Conservation (phyloP, 2,329 filamentous ascomycete species). For the Helminthosporium solani region DNA sequence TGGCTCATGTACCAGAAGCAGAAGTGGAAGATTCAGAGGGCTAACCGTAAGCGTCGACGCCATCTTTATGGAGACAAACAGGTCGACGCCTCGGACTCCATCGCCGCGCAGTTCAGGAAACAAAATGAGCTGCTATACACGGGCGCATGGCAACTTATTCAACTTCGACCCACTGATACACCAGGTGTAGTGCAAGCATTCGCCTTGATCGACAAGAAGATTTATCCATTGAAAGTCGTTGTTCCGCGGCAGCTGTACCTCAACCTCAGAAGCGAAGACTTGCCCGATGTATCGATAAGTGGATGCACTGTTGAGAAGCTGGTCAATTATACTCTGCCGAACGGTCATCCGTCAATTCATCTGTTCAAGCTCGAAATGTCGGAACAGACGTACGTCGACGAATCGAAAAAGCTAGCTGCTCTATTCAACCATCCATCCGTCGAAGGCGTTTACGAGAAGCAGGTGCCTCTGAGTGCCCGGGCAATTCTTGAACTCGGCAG, state of each 20-base stretch:
- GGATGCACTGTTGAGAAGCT: slow-evolving; percentile 91
- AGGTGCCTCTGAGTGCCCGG: slow-evolving; percentile 81
- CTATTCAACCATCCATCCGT: slow-evolving; percentile 92
- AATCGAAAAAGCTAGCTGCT: slow-evolving; percentile 76
- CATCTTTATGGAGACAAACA: slow-evolving; percentile 91
- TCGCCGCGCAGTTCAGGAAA: slow-evolving; percentile 79
- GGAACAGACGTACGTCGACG: slow-evolving; percentile 82
- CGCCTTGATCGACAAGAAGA: slow-evolving; percentile 88
- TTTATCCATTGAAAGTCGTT: slow-evolving; percentile 83
- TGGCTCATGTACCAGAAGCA: slow-evolving; percentile 95
- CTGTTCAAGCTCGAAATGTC: slow-evolving; percentile 91
- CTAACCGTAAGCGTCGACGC: slow-evolving; percentile 78
- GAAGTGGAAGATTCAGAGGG: slow-evolving; percentile 98
- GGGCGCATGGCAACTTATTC: slow-evolving; percentile 92
- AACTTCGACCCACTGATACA: slow-evolving; percentile 77
- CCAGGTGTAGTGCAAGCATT: slow-evolving; percentile 86
- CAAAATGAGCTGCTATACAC: slow-evolving; percentile 88
- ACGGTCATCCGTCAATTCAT: slow-evolving; percentile 90
- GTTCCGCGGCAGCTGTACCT: slow-evolving; percentile 88
- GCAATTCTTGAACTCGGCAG: slow-evolving; percentile 89
- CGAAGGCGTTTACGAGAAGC: slow-evolving; percentile 95
- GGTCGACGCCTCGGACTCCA: slow-evolving; percentile 58
- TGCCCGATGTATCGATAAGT: slow-evolving; percentile 84
- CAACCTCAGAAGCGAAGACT: slow-evolving; percentile 82
- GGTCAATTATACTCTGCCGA: slow-evolving; percentile 87